A percentile compares a stretch with the other conserved stretches of the same genome.
These are phyloP conservation scores for Symbiodinium natans DNA, from an alignment of 73 alveolate genomes.

Conservation along the genomic window DNA sequence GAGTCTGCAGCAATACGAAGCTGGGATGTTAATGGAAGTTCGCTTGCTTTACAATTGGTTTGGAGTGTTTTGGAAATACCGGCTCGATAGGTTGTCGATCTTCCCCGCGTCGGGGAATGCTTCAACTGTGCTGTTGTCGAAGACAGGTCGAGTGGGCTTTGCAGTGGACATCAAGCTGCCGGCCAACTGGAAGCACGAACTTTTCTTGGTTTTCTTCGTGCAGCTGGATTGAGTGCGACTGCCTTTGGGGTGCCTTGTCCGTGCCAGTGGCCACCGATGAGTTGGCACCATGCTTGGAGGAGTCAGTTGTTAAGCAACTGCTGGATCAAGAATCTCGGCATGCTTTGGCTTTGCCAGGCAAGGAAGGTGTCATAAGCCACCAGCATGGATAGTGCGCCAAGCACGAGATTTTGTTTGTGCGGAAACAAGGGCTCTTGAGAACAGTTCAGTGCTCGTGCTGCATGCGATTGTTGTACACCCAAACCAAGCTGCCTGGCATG, in stretches of 20 bases:
- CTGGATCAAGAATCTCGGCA: constrained; percentile 38
- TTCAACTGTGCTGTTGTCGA: neutral
- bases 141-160: constrained; percentile 55
- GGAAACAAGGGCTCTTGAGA: too few relatives aligned
- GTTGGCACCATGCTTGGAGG: constrained; percentile 85
- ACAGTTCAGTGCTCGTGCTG: too few relatives aligned
- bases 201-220: constrained; percentile 59
- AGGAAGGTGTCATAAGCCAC: neutral
- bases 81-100: neutral
- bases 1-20: constrained; percentile 43
- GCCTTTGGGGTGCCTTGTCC: constrained; percentile 57
- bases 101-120: too few relatives aligned
- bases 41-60: neutral
- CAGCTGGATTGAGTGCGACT: constrained; percentile 75
- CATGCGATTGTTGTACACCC: too few relatives aligned
- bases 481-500: too few relatives aligned
- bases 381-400: too few relatives aligned
- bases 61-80: neutral
- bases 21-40: neutral
- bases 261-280: constrained; percentile 82
- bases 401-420: too few relatives aligned
- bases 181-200: constrained; percentile 12
- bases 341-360: neutral
- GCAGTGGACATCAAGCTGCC: constrained; percentile 54
- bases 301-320: constrained; percentile 28